Evolutionary conservation across 2,329 filamentous ascomycete species (phyloP).

Genomic region (Helminthosporium solani): DNA sequence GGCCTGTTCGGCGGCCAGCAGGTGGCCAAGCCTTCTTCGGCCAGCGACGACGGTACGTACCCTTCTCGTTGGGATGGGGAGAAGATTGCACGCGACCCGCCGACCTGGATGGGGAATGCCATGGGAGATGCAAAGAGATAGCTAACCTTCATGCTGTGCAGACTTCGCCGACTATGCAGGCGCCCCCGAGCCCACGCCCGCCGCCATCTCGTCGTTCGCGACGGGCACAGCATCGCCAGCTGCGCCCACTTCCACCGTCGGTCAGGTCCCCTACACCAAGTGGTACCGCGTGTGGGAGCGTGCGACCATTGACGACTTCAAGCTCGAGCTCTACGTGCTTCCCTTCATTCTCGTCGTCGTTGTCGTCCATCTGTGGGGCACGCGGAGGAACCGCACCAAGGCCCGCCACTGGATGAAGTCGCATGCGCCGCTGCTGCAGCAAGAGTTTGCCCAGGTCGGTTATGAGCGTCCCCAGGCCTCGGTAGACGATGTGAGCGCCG

Average conservation of each 20-base stretch:
- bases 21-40: constrained; percentile 52
- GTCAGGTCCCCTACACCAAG: constrained; percentile 72
- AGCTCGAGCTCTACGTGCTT: constrained; percentile 80
- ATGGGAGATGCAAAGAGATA: not conserved
- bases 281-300: constrained; percentile 98
- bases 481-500: constrained; percentile 49
- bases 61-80: constrained; percentile 1
- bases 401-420: constrained; percentile 78
- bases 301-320: constrained; percentile 79
- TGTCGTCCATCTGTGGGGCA: constrained; percentile 77
- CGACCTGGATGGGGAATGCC: constrained; percentile 11
- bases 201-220: constrained; percentile 48
- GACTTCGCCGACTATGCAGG: constrained; percentile 94
- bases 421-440: constrained; percentile 68
- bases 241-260: constrained; percentile 43
- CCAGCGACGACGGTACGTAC: constrained; percentile 64
- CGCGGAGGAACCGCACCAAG: constrained; percentile 74
- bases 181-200: constrained; percentile 65
- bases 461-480: constrained; percentile 57
- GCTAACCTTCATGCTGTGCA: constrained; percentile 45
- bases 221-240: constrained; percentile 33
- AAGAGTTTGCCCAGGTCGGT: constrained; percentile 86
- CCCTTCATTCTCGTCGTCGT: constrained; percentile 73
- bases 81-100: constrained; percentile 16
- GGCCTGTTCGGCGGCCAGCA: constrained; percentile 69